Conservation (phyloP, 2,329 filamentous ascomycete species). For the Rhynchosporium secalis region DNA sequence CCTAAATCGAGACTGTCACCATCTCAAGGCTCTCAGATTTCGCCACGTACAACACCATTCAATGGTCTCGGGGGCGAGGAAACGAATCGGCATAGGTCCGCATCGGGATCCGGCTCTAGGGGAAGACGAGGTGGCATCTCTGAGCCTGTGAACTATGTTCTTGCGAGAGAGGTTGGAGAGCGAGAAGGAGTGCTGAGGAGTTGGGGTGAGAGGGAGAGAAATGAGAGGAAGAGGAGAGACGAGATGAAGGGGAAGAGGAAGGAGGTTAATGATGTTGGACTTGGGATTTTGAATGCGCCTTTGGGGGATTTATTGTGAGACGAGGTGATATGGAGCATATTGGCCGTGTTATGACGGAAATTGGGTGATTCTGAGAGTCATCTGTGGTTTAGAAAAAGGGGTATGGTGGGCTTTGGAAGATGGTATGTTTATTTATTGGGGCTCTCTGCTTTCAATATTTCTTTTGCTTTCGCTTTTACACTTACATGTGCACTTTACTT, state of each 20-base stretch:
- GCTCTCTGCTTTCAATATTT: too few species aligned
- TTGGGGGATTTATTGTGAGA: neutral
- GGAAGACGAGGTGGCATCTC: slow-evolving; percentile 12
- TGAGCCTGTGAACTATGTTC: slow-evolving; percentile 25
- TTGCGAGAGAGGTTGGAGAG: slow-evolving; percentile 25
- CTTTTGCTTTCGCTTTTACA: too few species aligned
- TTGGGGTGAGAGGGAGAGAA: slow-evolving; percentile 22
- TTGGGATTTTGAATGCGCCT: neutral
- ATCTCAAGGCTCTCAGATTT: neutral
- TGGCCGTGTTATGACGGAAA: too few species aligned
- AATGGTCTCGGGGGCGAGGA: neutral
- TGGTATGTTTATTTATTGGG: too few species aligned
- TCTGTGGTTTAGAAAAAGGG: too few species aligned
- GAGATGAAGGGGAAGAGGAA: neutral
- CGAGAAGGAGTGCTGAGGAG: slow-evolving; percentile 23
- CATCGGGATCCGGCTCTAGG: neutral
- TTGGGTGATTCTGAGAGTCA: too few species aligned
- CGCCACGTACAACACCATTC: neutral
- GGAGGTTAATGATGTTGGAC: slow-evolving; percentile 13
- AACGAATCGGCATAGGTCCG: neutral
- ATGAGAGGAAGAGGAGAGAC: slow-evolving; percentile 13
- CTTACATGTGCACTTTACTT: too few species aligned
- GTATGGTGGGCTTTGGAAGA: too few species aligned
- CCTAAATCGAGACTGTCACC: neutral
- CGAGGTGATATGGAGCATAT: too few species aligned